Percentiles rank a stretch among this genome's conserved stretches.
Conservation (phyloP, 345 rosid species). For the Eucalyptus cloeziana region DNA sequence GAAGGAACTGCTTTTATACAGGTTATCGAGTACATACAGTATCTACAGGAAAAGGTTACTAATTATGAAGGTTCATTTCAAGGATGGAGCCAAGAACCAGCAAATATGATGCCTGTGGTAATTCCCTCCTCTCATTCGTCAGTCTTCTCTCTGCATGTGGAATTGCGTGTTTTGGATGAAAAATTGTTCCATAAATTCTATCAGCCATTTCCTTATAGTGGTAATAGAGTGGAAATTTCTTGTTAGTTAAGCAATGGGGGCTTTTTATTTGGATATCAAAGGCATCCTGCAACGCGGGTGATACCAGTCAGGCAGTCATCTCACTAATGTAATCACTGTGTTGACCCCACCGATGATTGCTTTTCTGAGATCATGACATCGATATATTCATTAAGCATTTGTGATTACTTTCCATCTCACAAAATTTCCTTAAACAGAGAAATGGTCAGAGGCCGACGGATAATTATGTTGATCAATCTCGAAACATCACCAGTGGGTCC, state of each 20-base stretch:
- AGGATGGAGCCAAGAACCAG: conserved; percentile 68
- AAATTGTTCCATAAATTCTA: background rate
- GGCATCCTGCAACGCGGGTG: background rate
- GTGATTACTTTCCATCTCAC: background rate
- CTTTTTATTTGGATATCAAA: background rate
- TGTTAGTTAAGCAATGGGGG: background rate
- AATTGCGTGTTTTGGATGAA: background rate
- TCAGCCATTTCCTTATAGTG: background rate
- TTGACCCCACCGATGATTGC: background rate
- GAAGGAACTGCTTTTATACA: conserved; percentile 2
- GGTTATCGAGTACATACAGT: conserved; percentile 94
- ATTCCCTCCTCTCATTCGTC: background rate
- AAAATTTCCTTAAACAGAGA: conserved; percentile 24
- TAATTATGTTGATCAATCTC: conserved; percentile 31
- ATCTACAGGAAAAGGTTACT: conserved; percentile 72
- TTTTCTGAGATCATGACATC: background rate
- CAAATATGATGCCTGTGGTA: conserved; percentile 73
- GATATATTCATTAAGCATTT: background rate
- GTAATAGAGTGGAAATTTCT: background rate
- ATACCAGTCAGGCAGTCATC: background rate
- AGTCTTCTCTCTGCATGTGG: background rate
- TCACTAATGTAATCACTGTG: background rate
- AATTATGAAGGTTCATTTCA: conserved; percentile 57
- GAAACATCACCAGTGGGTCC: conserved; percentile 5
- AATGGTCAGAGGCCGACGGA: conserved; percentile 37